Conservation (phyloP, 192 early-diverging fungal species). For the Powellomyces hirtus region DNA sequence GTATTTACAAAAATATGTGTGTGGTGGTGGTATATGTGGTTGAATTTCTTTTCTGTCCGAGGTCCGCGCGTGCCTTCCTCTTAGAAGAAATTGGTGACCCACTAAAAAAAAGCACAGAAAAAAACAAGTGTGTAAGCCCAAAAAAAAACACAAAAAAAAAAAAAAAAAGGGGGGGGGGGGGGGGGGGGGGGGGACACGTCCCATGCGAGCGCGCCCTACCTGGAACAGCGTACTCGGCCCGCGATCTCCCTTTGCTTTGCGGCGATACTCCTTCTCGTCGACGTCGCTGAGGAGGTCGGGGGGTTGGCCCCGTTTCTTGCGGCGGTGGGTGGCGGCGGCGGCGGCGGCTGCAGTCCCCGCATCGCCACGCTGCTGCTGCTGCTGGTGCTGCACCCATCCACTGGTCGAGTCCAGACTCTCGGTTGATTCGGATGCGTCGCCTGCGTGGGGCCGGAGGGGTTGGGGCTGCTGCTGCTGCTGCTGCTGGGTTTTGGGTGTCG, state of each 20-base stretch:
- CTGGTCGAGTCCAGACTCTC: neutral
- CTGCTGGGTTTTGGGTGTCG: neutral
- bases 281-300: neutral
- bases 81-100: slow-evolving; percentile 13
- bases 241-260: slow-evolving; percentile 33
- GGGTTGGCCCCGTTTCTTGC: neutral
- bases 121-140: neutral
- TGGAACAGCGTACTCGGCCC: slow-evolving; percentile 29
- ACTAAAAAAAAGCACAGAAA: neutral
- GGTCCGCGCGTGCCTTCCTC: too few relatives aligned
- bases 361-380: neutral
- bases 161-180: too few relatives aligned
- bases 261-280: slow-evolving; percentile 32
- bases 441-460: neutral
- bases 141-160: too few relatives aligned
- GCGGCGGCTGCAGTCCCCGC: too few relatives aligned
- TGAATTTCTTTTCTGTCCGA: too few relatives aligned
- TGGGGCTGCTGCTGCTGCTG: neutral
- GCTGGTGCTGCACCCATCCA: neutral
- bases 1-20: too few relatives aligned
- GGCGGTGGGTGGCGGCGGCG: neutral
- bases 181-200: too few relatives aligned
- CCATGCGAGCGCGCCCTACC: too few relatives aligned
- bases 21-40: too few relatives aligned
- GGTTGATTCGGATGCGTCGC: neutral